These are phyloP conservation scores for Phytophthora kernoviae DNA, from an alignment of 352 stramenopile genomes.

Conservation along the genomic window DNA sequence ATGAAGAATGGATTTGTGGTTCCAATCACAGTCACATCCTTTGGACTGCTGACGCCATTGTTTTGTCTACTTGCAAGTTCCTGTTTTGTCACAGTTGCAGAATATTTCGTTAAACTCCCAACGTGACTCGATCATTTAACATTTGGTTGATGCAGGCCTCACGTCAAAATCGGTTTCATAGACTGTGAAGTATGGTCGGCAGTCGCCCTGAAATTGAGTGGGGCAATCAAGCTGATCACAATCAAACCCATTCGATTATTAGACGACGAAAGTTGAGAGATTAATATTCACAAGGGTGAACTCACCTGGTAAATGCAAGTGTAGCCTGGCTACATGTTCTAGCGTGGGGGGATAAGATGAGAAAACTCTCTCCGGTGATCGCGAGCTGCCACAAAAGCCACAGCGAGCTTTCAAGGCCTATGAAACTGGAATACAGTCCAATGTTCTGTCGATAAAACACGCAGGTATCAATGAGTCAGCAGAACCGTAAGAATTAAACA, in stretches of 20 bases:
- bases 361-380: constrained; percentile 81
- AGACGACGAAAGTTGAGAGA: constrained; percentile 6
- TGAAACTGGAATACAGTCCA: constrained; percentile 86
- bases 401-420: constrained; percentile 67
- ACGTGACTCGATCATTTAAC: background rate
- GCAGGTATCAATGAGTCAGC: background rate
- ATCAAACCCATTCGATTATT: constrained; percentile 8
- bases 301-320: constrained; percentile 78
- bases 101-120: constrained; percentile 5
- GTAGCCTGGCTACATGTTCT: constrained; percentile 83
- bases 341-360: constrained; percentile 80
- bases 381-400: constrained; percentile 89
- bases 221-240: constrained; percentile 68
- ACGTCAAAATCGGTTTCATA: constrained; percentile 89
- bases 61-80: constrained; percentile 63
- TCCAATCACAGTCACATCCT: constrained; percentile 69
- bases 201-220: constrained; percentile 85
- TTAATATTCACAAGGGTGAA: background rate
- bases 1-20: constrained; percentile 91
- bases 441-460: constrained; percentile 49
- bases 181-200: constrained; percentile 84
- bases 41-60: constrained; percentile 44
- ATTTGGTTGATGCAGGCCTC: constrained; percentile 16
- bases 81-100: constrained; percentile 23
- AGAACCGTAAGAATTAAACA: background rate